A percentile compares a stretch with the other conserved stretches of the same genome.
Evolutionary conservation across 805 yeast species (phyloP).

Genomic region (Pichia deserticola): DNA sequence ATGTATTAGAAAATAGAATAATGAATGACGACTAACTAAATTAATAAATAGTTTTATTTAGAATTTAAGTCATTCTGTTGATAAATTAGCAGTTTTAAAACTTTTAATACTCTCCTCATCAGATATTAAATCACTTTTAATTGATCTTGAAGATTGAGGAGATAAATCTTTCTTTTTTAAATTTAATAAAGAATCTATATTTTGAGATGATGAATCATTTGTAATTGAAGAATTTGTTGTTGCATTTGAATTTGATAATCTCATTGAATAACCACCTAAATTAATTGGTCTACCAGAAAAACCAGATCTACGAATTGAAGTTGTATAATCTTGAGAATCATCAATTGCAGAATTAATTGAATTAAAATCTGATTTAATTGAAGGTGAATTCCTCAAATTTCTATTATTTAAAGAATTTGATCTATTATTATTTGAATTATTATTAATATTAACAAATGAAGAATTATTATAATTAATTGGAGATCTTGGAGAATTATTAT

Average conservation of each 20-base stretch:
- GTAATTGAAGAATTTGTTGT: constrained; percentile 9
- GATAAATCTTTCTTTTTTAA: constrained; percentile 2
- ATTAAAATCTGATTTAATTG: no score
- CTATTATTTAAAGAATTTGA: not conserved
- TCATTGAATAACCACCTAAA: constrained; percentile 1
- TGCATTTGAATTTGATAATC: not conserved
- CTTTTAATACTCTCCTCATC: constrained; percentile 21
- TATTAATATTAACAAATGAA: no score
- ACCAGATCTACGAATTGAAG: not conserved
- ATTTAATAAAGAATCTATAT: constrained; percentile 15
- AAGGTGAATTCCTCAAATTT: no score
- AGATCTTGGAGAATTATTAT: constrained; percentile 15
- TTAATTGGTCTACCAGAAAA: constrained; percentile 13
- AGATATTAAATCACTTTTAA: constrained; percentile 7
- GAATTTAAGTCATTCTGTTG: not conserved
- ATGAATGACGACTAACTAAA: not conserved
- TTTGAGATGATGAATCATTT: constrained; percentile 6
- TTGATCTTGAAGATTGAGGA: constrained; percentile 3
- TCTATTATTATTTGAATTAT: constrained; percentile 3
- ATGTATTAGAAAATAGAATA: no score
- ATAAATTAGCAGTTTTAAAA: constrained; percentile 6
- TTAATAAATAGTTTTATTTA: no score
- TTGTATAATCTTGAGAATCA: not conserved
- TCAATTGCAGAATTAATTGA: constrained; percentile 3
- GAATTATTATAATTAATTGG: constrained; percentile 2